Base-by-base conservation (phyloP, 1,139 yeast species). In the Chernovozyma aurita region DNA sequence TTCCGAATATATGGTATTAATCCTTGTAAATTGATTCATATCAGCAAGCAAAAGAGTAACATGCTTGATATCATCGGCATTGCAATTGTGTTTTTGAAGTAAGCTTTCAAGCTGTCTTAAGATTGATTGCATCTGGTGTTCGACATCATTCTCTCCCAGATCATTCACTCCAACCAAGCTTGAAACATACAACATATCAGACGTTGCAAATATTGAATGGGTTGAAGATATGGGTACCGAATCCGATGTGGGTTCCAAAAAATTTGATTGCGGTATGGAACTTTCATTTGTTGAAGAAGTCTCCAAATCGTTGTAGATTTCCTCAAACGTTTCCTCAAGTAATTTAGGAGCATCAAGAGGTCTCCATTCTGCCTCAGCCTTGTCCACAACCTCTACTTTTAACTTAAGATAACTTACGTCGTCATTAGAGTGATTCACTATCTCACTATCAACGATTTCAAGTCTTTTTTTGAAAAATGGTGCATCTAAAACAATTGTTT, bases 401-500 rank as follows among this genome's bases (percentile, higher is more conserved):
- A 72, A 43, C 37, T 69, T 72, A 47, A 86, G 62, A 49, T 83
- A 87, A 44, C 76, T 78, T 1, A 87, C 95, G 38, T 80, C 87
- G 44, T 69, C 77, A 28, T 70, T 65, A 1, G 73, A 62, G 42
- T 74, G 78, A 13, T 69, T 61, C 2, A 78, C 63, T 1, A 75
- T 57, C 22, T 63, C 55, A 22, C 63, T 53, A 3, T 68, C 62
- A 0, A 55, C 59, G 15, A 85, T 61, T 14, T 61, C 65, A 33
- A 90, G 57, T 40, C 61, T 66, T 35, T 78, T 77, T 28, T 62
- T 64, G 60, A 92, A 92, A 42, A 85, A 80, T 0, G 95, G 95
- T 2, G 95, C 85, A 57, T 92, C 97, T 22, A 92, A 66, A 3
- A 92, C 97, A 46, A 90, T 65, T 0, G 96, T 83, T 55, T 92